Conservation (phyloP, 140 eudicot species). For the Senecio squalidus region DNA sequence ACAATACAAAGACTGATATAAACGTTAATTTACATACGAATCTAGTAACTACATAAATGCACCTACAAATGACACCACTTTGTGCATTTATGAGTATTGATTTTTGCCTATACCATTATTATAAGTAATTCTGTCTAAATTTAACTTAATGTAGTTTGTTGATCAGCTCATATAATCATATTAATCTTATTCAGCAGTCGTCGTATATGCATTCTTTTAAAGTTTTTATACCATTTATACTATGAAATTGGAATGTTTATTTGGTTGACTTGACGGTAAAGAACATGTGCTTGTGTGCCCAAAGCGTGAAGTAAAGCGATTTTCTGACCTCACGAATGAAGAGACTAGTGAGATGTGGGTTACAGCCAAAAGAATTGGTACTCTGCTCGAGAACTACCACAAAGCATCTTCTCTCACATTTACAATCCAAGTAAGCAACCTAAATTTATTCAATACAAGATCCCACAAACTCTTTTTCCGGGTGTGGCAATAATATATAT, state of each 20-base stretch:
- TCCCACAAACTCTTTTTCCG: not conserved
- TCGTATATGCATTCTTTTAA: not conserved
- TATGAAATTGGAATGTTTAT: not conserved
- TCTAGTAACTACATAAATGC: too few species aligned
- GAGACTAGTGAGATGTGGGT: constrained; percentile 76
- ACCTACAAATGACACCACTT: too few species aligned
- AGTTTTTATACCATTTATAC: not conserved
- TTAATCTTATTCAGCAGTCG: not conserved
- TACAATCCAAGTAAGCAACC: constrained; percentile 61
- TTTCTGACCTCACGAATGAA: constrained; percentile 59
- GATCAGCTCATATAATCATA: not conserved
- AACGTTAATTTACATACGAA: too few species aligned
- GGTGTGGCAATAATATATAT: not conserved
- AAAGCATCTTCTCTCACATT: constrained; percentile 80
- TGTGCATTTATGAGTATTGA: too few species aligned
- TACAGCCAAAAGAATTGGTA: constrained; percentile 58
- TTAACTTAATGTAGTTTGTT: too few species aligned
- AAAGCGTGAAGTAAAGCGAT: constrained; percentile 81
- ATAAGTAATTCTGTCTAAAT: too few species aligned
- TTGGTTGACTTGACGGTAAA: constrained; percentile 55
- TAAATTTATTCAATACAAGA: not conserved
- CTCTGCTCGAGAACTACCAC: constrained; percentile 65
- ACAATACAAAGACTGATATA: too few species aligned
- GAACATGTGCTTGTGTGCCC: constrained; percentile 84
- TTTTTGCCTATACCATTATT: too few species aligned